Percentiles rank a stretch among this genome's conserved stretches.
Conservation (phyloP, 371 early-diverging fungal species). For the Fennellomyces sp. region DNA sequence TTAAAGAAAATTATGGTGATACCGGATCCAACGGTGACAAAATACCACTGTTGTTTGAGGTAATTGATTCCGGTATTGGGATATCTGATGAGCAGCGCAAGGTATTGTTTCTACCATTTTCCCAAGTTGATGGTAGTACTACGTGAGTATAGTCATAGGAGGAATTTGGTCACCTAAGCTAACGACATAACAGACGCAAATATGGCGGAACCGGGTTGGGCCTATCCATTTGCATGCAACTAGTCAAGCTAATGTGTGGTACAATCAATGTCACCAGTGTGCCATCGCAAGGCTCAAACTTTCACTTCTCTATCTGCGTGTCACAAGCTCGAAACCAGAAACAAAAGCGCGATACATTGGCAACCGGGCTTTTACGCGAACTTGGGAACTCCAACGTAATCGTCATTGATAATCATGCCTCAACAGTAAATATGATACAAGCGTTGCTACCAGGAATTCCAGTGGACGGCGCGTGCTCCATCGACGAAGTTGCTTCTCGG, state of each 20-base stretch:
- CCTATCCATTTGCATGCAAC: constrained; percentile 57
- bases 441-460: constrained; percentile 25
- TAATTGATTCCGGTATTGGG: constrained; percentile 61
- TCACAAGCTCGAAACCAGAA: constrained; percentile 30
- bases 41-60: constrained; percentile 34
- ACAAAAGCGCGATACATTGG: constrained; percentile 19
- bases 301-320: constrained; percentile 52
- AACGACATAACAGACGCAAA: constrained; percentile 36
- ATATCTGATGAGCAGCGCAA: constrained; percentile 60
- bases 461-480: constrained; percentile 26
- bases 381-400: constrained; percentile 33
- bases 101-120: constrained; percentile 59
- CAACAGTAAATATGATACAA: constrained; percentile 37
- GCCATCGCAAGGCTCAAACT: constrained; percentile 60
- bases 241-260: constrained; percentile 62
- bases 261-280: constrained; percentile 51
- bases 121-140: constrained; percentile 56
- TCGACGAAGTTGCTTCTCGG: constrained; percentile 18
- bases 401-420: constrained; percentile 29
- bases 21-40: not conserved
- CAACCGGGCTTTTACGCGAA: constrained; percentile 11
- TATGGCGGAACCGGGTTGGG: constrained; percentile 72
- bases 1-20: constrained; percentile 11
- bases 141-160: constrained; percentile 29
- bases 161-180: not conserved